phyloP scores from a whole-genome alignment of 2,329 filamentous ascomycete genomes.

The Cercospora sojina region DNA sequence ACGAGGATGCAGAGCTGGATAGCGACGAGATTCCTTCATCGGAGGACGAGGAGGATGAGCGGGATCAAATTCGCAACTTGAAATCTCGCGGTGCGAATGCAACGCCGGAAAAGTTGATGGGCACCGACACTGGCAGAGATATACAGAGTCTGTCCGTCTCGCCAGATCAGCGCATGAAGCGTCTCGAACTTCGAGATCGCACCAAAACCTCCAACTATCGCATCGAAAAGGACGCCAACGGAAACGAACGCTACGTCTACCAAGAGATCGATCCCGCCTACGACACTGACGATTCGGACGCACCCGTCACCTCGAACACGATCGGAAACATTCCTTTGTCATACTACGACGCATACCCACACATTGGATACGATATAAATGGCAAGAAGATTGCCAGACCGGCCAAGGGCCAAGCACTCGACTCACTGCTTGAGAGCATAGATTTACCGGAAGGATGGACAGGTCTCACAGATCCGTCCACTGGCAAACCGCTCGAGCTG shows the following conservation, averaged over 20 bases:
- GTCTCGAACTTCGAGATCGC: constrained; percentile 23
- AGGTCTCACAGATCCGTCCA: constrained; percentile 87
- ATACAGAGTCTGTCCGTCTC: constrained; percentile 24
- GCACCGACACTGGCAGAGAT: constrained; percentile 31
- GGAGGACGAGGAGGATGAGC: constrained; percentile 43
- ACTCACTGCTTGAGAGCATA: constrained; percentile 92
- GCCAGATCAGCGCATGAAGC: constrained; percentile 23
- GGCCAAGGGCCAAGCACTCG: constrained; percentile 87
- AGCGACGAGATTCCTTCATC: constrained; percentile 44
- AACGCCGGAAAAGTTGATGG: constrained; percentile 29
- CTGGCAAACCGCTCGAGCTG: constrained; percentile 86
- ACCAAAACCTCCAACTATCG: constrained; percentile 54
- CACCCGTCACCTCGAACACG: constrained; percentile 75
- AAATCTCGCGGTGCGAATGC: constrained; percentile 37
- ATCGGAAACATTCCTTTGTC: constrained; percentile 92
- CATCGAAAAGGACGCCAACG: constrained; percentile 79
- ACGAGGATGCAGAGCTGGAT: constrained; percentile 36
- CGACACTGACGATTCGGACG: constrained; percentile 92
- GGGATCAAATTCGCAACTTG: constrained; percentile 46
- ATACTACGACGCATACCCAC: constrained; percentile 96
- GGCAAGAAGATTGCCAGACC: constrained; percentile 97
- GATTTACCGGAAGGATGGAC: constrained; percentile 98
- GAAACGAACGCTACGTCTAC: constrained; percentile 86
- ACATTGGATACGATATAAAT: constrained; percentile 98
- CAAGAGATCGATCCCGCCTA: constrained; percentile 91